A percentile compares a stretch with the other conserved stretches of the same genome.
Conservation (phyloP, 1,139 yeast genomes). For the Taiozyma onychis region DNA sequence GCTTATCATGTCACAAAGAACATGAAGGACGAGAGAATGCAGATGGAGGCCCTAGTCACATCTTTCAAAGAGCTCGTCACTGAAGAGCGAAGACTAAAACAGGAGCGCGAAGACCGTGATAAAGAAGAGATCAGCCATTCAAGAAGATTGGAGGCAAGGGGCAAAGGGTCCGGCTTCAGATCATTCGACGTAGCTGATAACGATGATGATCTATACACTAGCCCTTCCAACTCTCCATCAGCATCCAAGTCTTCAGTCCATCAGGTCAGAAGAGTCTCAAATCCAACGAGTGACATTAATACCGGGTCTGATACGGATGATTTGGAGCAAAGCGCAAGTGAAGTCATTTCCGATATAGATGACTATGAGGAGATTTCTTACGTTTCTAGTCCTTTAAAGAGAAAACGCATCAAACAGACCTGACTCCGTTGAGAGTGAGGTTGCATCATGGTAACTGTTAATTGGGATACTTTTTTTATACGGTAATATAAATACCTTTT, state of each 20-base stretch:
- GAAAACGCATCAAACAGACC: background rate
- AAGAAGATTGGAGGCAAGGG: background rate
- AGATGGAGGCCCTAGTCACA: background rate
- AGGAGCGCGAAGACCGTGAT: background rate
- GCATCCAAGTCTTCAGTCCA: background rate
- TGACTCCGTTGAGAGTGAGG: background rate
- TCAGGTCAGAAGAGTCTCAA: background rate
- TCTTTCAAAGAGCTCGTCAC: background rate
- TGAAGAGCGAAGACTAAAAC: background rate
- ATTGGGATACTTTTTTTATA: too few relatives aligned
- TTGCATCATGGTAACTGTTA: too few relatives aligned
- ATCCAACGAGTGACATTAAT: background rate
- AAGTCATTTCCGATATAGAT: constrained; percentile 16
- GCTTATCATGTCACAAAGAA: background rate
- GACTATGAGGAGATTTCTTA: constrained; percentile 9
- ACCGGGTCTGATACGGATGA: constrained; percentile 9
- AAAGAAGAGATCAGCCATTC: background rate
- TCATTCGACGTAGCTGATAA: background rate
- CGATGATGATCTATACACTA: background rate
- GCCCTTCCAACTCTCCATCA: background rate
- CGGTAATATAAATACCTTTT: background rate
- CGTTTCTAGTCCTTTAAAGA: background rate
- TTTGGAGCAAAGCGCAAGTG: constrained; percentile 8
- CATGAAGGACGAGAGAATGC: background rate
- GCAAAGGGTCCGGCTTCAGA: background rate